Evolutionary conservation across 2,329 filamentous ascomycete genomes (phyloP), one percentile per base, ranked within the genome.

Genomic region (Malbranchea cinnamomea): DNA sequence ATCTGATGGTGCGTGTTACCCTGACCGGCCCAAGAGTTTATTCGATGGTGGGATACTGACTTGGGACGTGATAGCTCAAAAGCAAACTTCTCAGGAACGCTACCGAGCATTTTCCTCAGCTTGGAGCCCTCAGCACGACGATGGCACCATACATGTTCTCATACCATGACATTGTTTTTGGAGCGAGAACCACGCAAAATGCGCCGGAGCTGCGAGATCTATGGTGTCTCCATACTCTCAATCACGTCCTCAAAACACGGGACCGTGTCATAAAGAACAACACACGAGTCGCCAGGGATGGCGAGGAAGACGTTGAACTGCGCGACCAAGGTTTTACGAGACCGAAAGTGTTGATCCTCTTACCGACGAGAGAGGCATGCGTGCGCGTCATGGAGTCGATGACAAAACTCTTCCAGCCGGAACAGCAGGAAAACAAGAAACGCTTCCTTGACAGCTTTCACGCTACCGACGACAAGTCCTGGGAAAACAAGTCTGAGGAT

Each of bases 241-340:
- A 95, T 50, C 89, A 95, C 49, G 65, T 95, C 23, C 75, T 92
- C 54, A 94, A 93, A 53, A 94, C 87, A 2, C 74, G 89, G 40
- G 87, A 95, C 47, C 72, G 75, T 17, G 79, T 95, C 0, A 70
- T 95, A 37, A 95, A 93, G 55, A 91, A 95, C 57, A 95, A 85
- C 47, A 71, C 79, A 31, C 81, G 75, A 39, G 57, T 92, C 7
- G 64, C 77, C 6, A 75, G 74, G 42, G 71, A 78, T 31, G 65
- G 71, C 3, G 67, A 68, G 6, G 65, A 67, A 10, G 75, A 80
- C 21, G 58, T 79, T 4, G 83, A 93, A 41, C 63, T 84, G 11
- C 73, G 84, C 39, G 89, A 98, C 42, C 89, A 98, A 55, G 89
- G 89, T 0, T 98, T 94, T 53, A 94, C 87, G 0, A 67, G 89